Percentiles rank a stretch among this genome's conserved stretches.
These are phyloP conservation scores for Trichophyton simii DNA, from an alignment of 2,329 filamentous ascomycete species.

Conservation along the genomic window DNA sequence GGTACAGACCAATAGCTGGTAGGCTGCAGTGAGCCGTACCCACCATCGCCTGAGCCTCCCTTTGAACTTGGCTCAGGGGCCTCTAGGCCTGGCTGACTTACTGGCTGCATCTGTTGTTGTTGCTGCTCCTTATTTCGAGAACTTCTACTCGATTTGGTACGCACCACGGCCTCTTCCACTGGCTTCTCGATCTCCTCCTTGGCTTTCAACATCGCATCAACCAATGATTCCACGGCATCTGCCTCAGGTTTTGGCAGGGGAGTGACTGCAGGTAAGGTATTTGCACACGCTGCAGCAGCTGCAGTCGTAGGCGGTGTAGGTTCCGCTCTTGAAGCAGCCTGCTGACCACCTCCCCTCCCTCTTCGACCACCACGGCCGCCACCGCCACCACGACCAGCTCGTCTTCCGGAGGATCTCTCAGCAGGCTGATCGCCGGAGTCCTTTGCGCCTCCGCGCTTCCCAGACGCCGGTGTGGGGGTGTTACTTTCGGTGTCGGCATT, in stretches of 20 bases:
- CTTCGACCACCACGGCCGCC: slow-evolving; percentile 26
- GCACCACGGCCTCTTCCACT: slow-evolving; percentile 3
- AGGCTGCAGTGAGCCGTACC: slow-evolving; percentile 31
- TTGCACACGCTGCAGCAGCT: neutral
- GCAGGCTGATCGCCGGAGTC: slow-evolving; percentile 18
- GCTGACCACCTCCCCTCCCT: slow-evolving; percentile 19
- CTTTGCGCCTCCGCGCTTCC: slow-evolving; percentile 22
- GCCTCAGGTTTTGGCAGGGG: slow-evolving; percentile 20
- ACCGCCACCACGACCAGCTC: slow-evolving; percentile 23
- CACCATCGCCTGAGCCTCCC: slow-evolving; percentile 7
- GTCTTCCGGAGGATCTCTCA: slow-evolving; percentile 25
- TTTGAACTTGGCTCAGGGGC: slow-evolving; percentile 14
- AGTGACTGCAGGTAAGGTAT: slow-evolving; percentile 7
- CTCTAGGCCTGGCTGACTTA: neutral
- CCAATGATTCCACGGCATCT: slow-evolving; percentile 15
- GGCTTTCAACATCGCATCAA: slow-evolving; percentile 11
- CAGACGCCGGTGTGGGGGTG: slow-evolving; percentile 24
- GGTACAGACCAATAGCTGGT: slow-evolving; percentile 43
- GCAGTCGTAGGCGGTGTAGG: slow-evolving; percentile 14
- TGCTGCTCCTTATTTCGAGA: slow-evolving; percentile 18
- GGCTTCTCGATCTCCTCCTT: slow-evolving; percentile 12
- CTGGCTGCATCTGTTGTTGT: neutral
- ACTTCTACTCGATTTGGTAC: slow-evolving; percentile 5
- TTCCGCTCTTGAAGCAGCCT: slow-evolving; percentile 15
- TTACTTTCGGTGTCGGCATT: slow-evolving; percentile 21